phyloP scores from a whole-genome alignment of 768 basidiomycete genomes.

The Boletus tomentosulus region DNA sequence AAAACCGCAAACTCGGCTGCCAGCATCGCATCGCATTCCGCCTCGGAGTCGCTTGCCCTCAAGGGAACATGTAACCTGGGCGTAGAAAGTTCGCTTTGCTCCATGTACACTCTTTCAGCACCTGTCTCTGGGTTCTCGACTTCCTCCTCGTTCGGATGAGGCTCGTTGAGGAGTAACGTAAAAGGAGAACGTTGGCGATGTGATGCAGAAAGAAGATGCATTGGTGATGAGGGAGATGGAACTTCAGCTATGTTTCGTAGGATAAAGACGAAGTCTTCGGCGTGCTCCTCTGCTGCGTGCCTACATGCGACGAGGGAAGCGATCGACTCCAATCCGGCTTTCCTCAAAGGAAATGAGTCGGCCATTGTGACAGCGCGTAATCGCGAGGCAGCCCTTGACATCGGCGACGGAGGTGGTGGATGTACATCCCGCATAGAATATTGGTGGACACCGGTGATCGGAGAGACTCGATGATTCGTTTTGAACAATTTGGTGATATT shows the following conservation, averaged over 20 bases:
- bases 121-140: neutral
- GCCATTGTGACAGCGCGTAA: neutral
- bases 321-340: neutral
- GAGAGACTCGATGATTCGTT: neutral
- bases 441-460: neutral
- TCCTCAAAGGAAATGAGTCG: neutral
- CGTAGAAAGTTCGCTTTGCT: neutral
- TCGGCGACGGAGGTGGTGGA: neutral
- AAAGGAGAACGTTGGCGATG: neutral
- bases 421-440: neutral
- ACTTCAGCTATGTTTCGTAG: neutral
- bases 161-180: neutral
- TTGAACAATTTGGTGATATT: constrained; percentile 6
- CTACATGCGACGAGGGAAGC: neutral
- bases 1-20: constrained; percentile 10
- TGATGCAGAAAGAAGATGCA: neutral
- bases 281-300: neutral
- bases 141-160: neutral
- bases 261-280: constrained; percentile 1
- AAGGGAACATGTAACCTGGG: neutral
- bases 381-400: neutral
- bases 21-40: constrained; percentile 8
- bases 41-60: neutral
- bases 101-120: neutral
- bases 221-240: neutral